These are phyloP conservation scores for Boletus rubroflammeus DNA, from an alignment of 768 basidiomycete species.

Conservation along the genomic window DNA sequence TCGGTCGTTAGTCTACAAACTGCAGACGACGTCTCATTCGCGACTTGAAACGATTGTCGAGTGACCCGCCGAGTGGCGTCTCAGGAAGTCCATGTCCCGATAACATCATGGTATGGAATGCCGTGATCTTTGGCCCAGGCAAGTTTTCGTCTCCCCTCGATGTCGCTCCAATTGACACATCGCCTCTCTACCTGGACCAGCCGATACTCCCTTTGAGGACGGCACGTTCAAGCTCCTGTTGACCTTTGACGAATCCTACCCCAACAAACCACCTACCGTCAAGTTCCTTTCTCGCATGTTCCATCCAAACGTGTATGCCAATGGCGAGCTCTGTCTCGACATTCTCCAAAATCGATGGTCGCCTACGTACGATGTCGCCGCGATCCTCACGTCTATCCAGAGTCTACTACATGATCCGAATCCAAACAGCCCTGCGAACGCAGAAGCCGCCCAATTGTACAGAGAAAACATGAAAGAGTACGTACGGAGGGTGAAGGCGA, in stretches of 20 bases:
- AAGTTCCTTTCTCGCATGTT: conserved; percentile 98
- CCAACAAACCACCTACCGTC: conserved; percentile 96
- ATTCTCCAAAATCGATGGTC: conserved; percentile 99
- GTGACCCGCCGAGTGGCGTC: conserved; percentile 93
- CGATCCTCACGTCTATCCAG: conserved; percentile 96
- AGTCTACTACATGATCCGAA: conserved; percentile 96
- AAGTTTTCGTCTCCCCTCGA: conserved; percentile 26
- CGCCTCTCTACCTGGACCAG: conserved; percentile 41
- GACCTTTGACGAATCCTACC: conserved; percentile 96
- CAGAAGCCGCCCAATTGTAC: conserved; percentile 95
- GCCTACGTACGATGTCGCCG: conserved; percentile 98
- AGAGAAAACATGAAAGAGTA: conserved; percentile 99
- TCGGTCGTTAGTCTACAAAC: conserved; percentile 70
- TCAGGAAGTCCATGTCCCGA: conserved; percentile 96
- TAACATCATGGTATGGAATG: conserved; percentile 99
- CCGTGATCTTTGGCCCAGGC: conserved; percentile 99
- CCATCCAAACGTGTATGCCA: conserved; percentile 98
- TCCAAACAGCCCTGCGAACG: conserved; percentile 97
- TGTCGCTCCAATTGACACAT: background rate
- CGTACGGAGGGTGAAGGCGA: conserved; percentile 85
- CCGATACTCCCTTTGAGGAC: conserved; percentile 98
- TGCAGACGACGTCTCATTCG: conserved; percentile 94
- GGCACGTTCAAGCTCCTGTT: conserved; percentile 97
- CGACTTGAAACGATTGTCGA: conserved; percentile 94
- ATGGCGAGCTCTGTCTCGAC: conserved; percentile 96